Evolutionary conservation across 768 basidiomycete genomes (phyloP), one percentile per base, ranked within the genome.

Genomic region (Leccinum boreale): DNA sequence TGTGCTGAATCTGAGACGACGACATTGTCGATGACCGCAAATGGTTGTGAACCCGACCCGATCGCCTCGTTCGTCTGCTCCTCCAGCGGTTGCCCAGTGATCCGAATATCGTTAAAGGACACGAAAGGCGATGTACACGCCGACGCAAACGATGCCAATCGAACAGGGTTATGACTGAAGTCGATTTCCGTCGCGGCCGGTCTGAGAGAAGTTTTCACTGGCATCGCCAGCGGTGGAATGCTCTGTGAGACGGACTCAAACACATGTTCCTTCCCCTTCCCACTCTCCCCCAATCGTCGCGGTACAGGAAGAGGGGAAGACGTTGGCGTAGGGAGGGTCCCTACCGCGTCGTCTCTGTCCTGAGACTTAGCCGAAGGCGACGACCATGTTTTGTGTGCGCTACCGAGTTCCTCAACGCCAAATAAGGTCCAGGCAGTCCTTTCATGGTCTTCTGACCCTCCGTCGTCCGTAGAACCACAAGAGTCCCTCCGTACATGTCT

Each of bases 341-440:
- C 56, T 9, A 52, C 36, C 1, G 23, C 23, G n/a, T 33, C 51
- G 5, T 6, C 19, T 48, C n/a, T 50, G 26, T 35, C 15, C 17
- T 47, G 55, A 5, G 56, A 57, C 11, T 56, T 52, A 2, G 62
- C 33, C 19, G 64, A 68, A 24, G 66, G 61, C 2, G 64, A 65
- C 8, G 49, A 39, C 67, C 67, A 65, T 9, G 53, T 56, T 35
- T 60, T 65, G 35, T 31, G 58, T 5, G 17, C 58, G 5, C 50
- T 50, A 4, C 39, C 59, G 9, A 15, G 74, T 3, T 77, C 74
- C 11, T 73, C 68, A 1, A 66, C 62, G 0, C 80, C 83, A 58
- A 87, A 89, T 3, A 89, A 65, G 4, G 67, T 58, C 61, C 86
- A 81, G 0, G 86, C 85, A 7, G 82, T 85, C 52, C 77, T 74